These are phyloP conservation scores for Arthrobotrys iridis DNA, from an alignment of 2,329 filamentous ascomycete genomes.

Conservation along the genomic window DNA sequence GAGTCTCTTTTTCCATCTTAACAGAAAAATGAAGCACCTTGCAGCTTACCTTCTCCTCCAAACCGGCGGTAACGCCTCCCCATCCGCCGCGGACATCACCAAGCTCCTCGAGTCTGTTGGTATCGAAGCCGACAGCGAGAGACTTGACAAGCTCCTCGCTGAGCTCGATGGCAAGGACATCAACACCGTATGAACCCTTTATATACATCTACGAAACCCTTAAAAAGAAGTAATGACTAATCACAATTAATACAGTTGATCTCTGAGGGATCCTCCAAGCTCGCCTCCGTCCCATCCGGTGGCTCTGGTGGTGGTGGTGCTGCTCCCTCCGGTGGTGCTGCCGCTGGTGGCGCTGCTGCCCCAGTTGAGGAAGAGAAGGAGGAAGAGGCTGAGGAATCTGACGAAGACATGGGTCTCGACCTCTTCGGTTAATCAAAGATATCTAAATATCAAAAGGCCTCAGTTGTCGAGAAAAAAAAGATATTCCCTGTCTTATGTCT, in stretches of 20 bases:
- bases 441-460: background rate
- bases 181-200: slow-evolving; percentile 69
- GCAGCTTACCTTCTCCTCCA: slow-evolving; percentile 97
- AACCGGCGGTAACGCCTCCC: slow-evolving; percentile 90
- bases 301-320: slow-evolving; percentile 78
- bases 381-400: slow-evolving; percentile 80
- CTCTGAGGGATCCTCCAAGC: slow-evolving; percentile 86
- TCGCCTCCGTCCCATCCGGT: slow-evolving; percentile 95
- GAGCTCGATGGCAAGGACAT: slow-evolving; percentile 94
- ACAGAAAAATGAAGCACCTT: slow-evolving; percentile 96
- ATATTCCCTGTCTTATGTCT: slow-evolving; percentile 5
- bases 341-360: slow-evolving; percentile 71
- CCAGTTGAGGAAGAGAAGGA: slow-evolving; percentile 76
- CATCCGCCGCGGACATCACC: slow-evolving; percentile 87
- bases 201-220: slow-evolving; percentile 59
- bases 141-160: slow-evolving; percentile 83
- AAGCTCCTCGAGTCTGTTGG: slow-evolving; percentile 89
- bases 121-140: slow-evolving; percentile 89
- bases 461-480: slow-evolving; percentile 7
- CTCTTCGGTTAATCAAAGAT: slow-evolving; percentile 61
- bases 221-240: slow-evolving; percentile 60
- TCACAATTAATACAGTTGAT: slow-evolving; percentile 75
- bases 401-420: slow-evolving; percentile 81
- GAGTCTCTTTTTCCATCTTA: background rate
- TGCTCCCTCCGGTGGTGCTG: slow-evolving; percentile 74